A percentile compares a stretch with the other conserved stretches of the same genome.
phyloP scores from a whole-genome alignment of 257 asterid genomes.

The Sherardia arvensis region DNA sequence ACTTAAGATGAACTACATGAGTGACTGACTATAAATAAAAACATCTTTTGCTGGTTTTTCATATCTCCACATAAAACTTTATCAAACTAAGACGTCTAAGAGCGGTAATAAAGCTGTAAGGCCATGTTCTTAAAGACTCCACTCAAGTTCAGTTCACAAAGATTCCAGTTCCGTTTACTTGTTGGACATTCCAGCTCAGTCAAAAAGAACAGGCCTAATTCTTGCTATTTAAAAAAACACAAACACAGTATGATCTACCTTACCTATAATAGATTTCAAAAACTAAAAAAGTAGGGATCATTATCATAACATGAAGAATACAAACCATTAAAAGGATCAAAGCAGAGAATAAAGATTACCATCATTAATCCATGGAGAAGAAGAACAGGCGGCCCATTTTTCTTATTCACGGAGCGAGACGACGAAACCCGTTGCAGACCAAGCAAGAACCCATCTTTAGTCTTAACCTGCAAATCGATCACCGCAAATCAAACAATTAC shows the following conservation, averaged over 20 bases:
- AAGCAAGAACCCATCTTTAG: conserved; percentile 76
- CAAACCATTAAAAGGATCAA: background rate
- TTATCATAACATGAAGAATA: background rate
- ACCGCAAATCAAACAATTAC: background rate
- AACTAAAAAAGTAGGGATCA: background rate
- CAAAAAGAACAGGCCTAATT: background rate
- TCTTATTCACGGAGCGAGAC: conserved; percentile 32
- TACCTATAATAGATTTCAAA: background rate
- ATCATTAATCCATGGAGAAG: conserved; percentile 85
- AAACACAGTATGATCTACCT: background rate
- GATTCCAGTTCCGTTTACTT: background rate
- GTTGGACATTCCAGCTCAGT: background rate
- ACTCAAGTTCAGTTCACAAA: no score
- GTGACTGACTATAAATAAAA: background rate
- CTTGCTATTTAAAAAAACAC: background rate
- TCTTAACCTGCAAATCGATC: conserved; percentile 36
- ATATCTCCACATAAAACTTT: background rate
- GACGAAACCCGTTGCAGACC: conserved; percentile 91
- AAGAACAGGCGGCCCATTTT: conserved; percentile 58
- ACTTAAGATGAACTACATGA: background rate
- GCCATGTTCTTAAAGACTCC: background rate
- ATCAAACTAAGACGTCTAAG: background rate
- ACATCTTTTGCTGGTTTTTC: background rate
- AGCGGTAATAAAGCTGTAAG: background rate
- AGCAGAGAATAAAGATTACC: conserved; percentile 30